Evolutionary conservation across 306 rosid species (phyloP).

Genomic region (Cicer chorassanicum): DNA sequence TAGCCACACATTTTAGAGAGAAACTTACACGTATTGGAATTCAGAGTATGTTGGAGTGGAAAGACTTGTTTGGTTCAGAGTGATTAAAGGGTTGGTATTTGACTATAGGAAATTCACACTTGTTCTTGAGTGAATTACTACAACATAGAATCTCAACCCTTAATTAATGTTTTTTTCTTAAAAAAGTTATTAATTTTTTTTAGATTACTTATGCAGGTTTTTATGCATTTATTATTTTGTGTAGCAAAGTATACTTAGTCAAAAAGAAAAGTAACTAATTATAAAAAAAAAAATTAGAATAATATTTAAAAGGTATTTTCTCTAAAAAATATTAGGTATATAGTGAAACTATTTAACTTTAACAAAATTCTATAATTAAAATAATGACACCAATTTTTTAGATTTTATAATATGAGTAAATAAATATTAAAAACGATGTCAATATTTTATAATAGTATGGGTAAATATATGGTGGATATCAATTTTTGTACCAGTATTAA

Average conservation of each 20-base stretch:
- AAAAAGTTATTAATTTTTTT: no score
- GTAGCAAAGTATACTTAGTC: no score
- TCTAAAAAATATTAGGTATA: background rate
- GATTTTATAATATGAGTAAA: no score
- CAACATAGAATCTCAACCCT: slow-evolving; percentile 13
- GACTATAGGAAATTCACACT: slow-evolving; percentile 45
- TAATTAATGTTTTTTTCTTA: background rate
- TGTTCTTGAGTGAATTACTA: slow-evolving; percentile 47
- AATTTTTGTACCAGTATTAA: no score
- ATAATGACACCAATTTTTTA: no score
- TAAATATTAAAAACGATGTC: no score
- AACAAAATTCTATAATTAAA: background rate
- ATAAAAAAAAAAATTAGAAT: no score
- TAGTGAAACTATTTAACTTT: background rate
- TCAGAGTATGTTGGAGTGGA: slow-evolving; percentile 49
- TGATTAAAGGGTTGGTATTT: slow-evolving; percentile 52
- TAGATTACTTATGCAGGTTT: background rate
- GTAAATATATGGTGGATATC: no score
- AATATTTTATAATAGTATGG: no score
- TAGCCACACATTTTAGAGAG: slow-evolving; percentile 59
- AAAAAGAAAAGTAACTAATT: no score
- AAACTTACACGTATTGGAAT: slow-evolving; percentile 42
- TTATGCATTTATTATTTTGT: background rate
- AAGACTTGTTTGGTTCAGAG: slow-evolving; percentile 58
- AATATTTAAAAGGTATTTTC: background rate